Conservation (phyloP, 1,139 yeast genomes). For the Candida tunisiensis region DNA sequence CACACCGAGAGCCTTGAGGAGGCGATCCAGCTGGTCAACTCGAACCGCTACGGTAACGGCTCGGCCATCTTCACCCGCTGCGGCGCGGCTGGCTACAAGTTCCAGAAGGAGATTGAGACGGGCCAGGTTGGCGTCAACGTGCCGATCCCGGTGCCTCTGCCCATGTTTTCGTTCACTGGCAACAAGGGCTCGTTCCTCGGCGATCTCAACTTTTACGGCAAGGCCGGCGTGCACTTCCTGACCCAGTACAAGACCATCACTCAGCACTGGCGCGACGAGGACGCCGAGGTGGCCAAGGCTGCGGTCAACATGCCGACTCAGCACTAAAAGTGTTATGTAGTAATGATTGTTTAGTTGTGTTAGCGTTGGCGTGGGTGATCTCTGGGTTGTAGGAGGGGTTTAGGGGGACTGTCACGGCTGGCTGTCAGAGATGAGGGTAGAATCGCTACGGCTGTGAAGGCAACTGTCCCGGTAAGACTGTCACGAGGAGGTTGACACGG, state of each 20-base stretch:
- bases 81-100: slow-evolving; percentile 54
- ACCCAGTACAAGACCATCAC: slow-evolving; percentile 71
- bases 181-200: slow-evolving; percentile 66
- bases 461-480: too few relatives aligned
- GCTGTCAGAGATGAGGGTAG: too few relatives aligned
- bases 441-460: too few relatives aligned
- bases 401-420: too few relatives aligned
- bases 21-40: slow-evolving; percentile 49
- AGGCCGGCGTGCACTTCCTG: slow-evolving; percentile 54
- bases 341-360: too few relatives aligned
- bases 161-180: slow-evolving; percentile 73
- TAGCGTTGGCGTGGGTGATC: too few relatives aligned
- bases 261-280: slow-evolving; percentile 46
- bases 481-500: too few relatives aligned
- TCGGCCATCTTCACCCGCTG: slow-evolving; percentile 54
- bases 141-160: slow-evolving; percentile 74
- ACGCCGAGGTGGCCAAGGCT: slow-evolving; percentile 38
- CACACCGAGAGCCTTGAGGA: slow-evolving; percentile 56
- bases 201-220: slow-evolving; percentile 66
- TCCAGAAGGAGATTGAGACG: slow-evolving; percentile 52
- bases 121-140: slow-evolving; percentile 74
- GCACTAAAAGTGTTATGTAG: too few relatives aligned
- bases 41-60: slow-evolving; percentile 60
- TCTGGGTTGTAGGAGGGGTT: too few relatives aligned
- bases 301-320: slow-evolving; percentile 52